Percentiles rank a stretch among this genome's conserved stretches.
These are phyloP conservation scores for Allantophomopsis lycopodina DNA, from an alignment of 2,329 filamentous ascomycete species.

Conservation along the genomic window DNA sequence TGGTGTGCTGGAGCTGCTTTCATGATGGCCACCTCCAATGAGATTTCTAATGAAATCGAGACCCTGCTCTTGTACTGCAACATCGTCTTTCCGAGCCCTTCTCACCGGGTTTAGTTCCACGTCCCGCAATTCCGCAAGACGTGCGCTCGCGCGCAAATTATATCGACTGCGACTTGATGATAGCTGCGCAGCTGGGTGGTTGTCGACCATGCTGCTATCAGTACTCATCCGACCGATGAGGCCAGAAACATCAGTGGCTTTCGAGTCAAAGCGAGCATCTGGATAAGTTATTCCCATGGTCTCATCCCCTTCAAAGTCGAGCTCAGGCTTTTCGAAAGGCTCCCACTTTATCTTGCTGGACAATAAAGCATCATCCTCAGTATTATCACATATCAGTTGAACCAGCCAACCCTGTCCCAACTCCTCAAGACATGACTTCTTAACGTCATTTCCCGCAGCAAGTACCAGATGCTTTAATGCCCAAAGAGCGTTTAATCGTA, in stretches of 20 bases:
- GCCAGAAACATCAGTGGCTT: neutral
- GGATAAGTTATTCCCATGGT: conserved; percentile 2
- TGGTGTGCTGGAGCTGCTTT: conserved; percentile 34
- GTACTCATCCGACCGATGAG: neutral
- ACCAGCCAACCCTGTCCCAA: conserved; percentile 71
- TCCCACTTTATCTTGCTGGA: conserved; percentile 16
- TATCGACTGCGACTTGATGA: conserved; percentile 13
- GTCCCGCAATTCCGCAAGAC: conserved; percentile 40
- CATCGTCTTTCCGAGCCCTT: conserved; percentile 61
- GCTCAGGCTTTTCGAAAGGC: conserved; percentile 35
- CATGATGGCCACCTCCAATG: conserved; percentile 47
- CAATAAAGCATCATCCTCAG: conserved; percentile 35
- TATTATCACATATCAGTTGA: conserved; percentile 57
- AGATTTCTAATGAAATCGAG: conserved; percentile 85
- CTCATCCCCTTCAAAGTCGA: conserved; percentile 27
- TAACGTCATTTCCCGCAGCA: conserved; percentile 55
- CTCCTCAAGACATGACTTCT: conserved; percentile 64
- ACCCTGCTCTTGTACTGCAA: conserved; percentile 81
- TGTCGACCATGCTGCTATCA: conserved; percentile 2
- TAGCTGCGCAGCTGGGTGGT: too few relatives aligned
- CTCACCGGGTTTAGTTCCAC: conserved; percentile 54
- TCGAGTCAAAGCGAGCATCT: neutral
- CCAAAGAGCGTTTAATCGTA: conserved; percentile 83
- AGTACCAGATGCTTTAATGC: conserved; percentile 83
- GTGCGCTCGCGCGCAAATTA: conserved; percentile 34